Conservation (phyloP, 768 basidiomycete species). For the Tubosaeta brunneosetosa region DNA sequence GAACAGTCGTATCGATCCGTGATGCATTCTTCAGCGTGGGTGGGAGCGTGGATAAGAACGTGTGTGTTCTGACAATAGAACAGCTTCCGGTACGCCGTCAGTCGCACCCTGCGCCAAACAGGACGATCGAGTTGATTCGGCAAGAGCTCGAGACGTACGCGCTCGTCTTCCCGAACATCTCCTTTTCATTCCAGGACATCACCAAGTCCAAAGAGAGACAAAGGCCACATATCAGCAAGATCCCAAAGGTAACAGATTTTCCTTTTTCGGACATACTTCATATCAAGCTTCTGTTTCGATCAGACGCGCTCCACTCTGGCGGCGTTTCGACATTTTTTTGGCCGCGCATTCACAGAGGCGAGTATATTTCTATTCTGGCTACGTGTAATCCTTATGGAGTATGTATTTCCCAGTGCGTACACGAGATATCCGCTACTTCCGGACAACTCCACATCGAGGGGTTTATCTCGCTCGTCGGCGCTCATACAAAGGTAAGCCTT, state of each 20-base stretch:
- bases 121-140: constrained; percentile 63
- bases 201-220: constrained; percentile 31
- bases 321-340: constrained; percentile 71
- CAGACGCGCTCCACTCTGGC: constrained; percentile 63
- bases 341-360: constrained; percentile 67
- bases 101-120: constrained; percentile 56
- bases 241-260: constrained; percentile 55
- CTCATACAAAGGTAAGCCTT: constrained; percentile 60
- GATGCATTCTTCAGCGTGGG: constrained; percentile 89
- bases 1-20: constrained; percentile 78
- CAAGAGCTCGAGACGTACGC: constrained; percentile 71
- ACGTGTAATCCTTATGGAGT: constrained; percentile 9
- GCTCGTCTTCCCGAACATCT: constrained; percentile 64
- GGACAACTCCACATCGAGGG: constrained; percentile 61
- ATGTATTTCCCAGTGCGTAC: constrained; percentile 51
- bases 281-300: constrained; percentile 19
- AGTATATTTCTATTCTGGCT: constrained; percentile 19
- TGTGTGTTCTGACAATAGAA: constrained; percentile 3
- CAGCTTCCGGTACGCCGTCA: constrained; percentile 79
- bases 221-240: constrained; percentile 44
- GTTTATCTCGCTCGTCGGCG: constrained; percentile 79
- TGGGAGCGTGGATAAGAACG: constrained; percentile 6
- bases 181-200: constrained; percentile 63
- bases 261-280: constrained; percentile 9
- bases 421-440: constrained; percentile 50